These are phyloP conservation scores for Calonectria multiphialidica DNA, from an alignment of 2,329 filamentous ascomycete genomes.

Conservation along the genomic window DNA sequence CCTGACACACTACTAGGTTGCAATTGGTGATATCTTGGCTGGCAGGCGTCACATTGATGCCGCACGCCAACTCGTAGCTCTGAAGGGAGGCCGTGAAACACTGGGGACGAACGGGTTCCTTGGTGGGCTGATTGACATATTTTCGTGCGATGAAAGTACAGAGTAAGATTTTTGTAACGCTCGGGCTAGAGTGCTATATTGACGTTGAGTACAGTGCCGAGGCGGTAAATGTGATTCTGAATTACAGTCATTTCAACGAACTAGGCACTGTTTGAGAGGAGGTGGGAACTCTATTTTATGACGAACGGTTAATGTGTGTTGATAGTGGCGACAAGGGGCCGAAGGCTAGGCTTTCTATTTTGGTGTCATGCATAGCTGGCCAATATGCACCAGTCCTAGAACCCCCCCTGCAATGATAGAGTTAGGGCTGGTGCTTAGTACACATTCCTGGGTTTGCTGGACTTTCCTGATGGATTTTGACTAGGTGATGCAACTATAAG, in stretches of 20 bases:
- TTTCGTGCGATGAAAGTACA: neutral
- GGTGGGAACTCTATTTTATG: neutral
- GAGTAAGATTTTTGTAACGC: neutral
- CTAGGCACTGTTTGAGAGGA: neutral
- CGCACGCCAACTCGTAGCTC: neutral
- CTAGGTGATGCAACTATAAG: too few relatives aligned
- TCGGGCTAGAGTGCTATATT: neutral
- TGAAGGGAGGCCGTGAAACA: neutral
- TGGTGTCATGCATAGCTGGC: too few relatives aligned
- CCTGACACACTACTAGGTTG: neutral
- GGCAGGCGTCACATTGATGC: neutral
- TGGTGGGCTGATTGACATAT: neutral
- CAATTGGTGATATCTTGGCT: neutral
- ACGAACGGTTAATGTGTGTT: too few relatives aligned
- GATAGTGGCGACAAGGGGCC: too few relatives aligned
- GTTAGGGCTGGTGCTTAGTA: too few relatives aligned
- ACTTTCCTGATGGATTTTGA: too few relatives aligned
- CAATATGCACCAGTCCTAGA: too few relatives aligned
- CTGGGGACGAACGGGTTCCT: neutral
- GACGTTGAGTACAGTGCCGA: neutral
- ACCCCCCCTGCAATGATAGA: too few relatives aligned
- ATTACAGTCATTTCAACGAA: neutral
- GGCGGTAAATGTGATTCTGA: neutral
- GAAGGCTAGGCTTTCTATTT: too few relatives aligned
- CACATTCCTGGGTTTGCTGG: too few relatives aligned